phyloP scores from a whole-genome alignment of 2,329 filamentous ascomycete species.

The Ramularia collo-cygni region DNA sequence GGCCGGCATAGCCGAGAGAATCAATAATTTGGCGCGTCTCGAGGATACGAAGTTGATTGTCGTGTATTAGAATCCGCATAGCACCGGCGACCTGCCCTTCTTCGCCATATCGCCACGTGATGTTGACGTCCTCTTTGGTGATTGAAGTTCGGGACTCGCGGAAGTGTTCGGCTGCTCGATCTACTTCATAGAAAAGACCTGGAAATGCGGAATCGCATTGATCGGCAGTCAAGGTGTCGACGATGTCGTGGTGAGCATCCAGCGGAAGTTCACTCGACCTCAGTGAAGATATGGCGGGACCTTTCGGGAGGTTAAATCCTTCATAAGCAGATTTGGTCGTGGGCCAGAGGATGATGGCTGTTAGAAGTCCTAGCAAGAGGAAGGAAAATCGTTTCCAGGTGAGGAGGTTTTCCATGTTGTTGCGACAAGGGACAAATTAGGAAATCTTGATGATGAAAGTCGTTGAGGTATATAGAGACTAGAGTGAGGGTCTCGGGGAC shows the following conservation, averaged over 20 bases:
- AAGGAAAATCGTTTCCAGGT: background rate
- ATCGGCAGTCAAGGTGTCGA: constrained; percentile 8
- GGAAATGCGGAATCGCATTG: constrained; percentile 26
- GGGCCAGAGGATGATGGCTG: background rate
- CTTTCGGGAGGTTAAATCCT: background rate
- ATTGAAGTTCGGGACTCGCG: constrained; percentile 8
- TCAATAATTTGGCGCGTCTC: constrained; percentile 18
- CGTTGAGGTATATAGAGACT: too few species aligned
- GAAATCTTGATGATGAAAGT: too few species aligned
- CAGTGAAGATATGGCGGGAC: background rate
- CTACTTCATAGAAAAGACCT: constrained; percentile 24
- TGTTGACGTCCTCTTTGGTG: constrained; percentile 15
- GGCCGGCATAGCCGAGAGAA: constrained; percentile 13
- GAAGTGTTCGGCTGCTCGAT: constrained; percentile 12
- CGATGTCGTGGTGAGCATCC: too few species aligned
- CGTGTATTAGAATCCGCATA: constrained; percentile 20
- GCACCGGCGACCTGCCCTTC: constrained; percentile 11
- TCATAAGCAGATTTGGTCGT: background rate
- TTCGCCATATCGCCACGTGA: constrained; percentile 8
- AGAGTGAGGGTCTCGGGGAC: too few species aligned
- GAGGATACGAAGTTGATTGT: constrained; percentile 23
- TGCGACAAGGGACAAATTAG: too few species aligned
- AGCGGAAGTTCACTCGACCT: too few species aligned
- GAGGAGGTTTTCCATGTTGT: background rate
- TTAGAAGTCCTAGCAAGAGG: background rate